A percentile compares a stretch with the other conserved stretches of the same genome.
Evolutionary conservation across 2,329 filamentous ascomycete genomes (phyloP).

Genomic region (Byssothecium circinans): DNA sequence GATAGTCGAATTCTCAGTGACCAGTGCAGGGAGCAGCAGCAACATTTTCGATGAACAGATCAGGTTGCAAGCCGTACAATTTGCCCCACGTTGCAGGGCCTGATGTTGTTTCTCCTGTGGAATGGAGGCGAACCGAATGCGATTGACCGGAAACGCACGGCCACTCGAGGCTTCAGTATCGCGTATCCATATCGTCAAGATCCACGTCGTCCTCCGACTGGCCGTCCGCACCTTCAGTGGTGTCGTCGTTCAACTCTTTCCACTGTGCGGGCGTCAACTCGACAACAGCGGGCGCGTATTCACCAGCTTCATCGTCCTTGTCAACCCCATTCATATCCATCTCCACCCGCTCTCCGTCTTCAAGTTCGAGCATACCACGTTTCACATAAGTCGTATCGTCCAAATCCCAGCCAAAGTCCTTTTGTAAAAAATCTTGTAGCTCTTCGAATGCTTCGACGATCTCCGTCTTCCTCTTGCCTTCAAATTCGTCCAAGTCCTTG

Average conservation of each 20-base stretch:
- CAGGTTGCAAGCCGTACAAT: background rate
- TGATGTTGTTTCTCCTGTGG: constrained; percentile 1
- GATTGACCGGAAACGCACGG: constrained; percentile 25
- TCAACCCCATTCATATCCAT: constrained; percentile 58
- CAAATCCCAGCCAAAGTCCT: constrained; percentile 61
- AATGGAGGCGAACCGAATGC: constrained; percentile 7
- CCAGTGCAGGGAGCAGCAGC: no score
- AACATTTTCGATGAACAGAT: background rate
- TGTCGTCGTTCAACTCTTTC: constrained; percentile 38
- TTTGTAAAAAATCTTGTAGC: constrained; percentile 57
- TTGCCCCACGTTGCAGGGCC: background rate
- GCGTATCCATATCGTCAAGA: constrained; percentile 44
- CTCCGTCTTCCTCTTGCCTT: constrained; percentile 44
- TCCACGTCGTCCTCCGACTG: constrained; percentile 45
- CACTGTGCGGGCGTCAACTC: constrained; percentile 53
- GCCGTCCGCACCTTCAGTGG: constrained; percentile 21
- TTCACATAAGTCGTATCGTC: constrained; percentile 55
- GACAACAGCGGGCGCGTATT: constrained; percentile 65
- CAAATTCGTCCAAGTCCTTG: constrained; percentile 53
- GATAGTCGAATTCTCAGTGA: no score
- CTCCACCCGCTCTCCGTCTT: constrained; percentile 65
- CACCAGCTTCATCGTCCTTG: constrained; percentile 65
- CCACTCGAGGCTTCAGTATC: constrained; percentile 31
- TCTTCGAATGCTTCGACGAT: constrained; percentile 58
- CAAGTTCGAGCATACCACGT: constrained; percentile 61